These are phyloP conservation scores for Aquanectria penicillioides DNA, from an alignment of 2,329 filamentous ascomycete species.

Conservation along the genomic window DNA sequence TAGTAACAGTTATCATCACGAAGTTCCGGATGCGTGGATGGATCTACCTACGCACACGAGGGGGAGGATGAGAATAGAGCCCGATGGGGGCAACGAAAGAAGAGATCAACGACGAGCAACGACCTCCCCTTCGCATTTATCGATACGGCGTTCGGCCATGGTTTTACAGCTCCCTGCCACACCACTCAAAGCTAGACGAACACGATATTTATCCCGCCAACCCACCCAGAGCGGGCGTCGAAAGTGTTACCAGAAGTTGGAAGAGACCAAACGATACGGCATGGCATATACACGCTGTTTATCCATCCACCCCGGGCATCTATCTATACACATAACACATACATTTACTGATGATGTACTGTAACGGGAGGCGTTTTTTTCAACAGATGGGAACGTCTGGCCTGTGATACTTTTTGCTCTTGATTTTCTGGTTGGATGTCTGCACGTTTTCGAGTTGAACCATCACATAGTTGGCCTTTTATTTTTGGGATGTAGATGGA, in stretches of 20 bases:
- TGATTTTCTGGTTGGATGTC: constrained; percentile 20
- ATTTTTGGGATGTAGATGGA: constrained; percentile 18
- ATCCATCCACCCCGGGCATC: constrained; percentile 31
- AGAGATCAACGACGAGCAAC: constrained; percentile 36
- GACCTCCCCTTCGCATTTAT: constrained; percentile 36
- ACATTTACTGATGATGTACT: constrained; percentile 23
- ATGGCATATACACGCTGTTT: constrained; percentile 29
- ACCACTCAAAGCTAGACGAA: constrained; percentile 29
- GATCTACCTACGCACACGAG: constrained; percentile 13
- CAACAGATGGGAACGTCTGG: constrained; percentile 13
- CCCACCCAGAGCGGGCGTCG: constrained; percentile 29
- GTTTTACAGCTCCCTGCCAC: constrained; percentile 35
- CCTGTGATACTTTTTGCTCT: constrained; percentile 3
- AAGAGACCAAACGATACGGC: constrained; percentile 21
- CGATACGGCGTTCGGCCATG: constrained; percentile 35
- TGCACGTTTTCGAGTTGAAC: constrained; percentile 15
- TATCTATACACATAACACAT: constrained; percentile 33
- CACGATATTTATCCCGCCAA: constrained; percentile 6
- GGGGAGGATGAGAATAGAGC: constrained; percentile 17
- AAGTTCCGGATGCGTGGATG: constrained; percentile 15
- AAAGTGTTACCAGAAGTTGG: constrained; percentile 31
- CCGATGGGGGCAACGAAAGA: constrained; percentile 13
- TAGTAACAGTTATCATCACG: constrained; percentile 5
- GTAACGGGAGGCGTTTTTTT: constrained; percentile 26
- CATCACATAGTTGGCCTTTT: constrained; percentile 11